These are phyloP conservation scores for Kodamaea kaohsiungensis DNA, from an alignment of 805 yeast species.

Conservation along the genomic window DNA sequence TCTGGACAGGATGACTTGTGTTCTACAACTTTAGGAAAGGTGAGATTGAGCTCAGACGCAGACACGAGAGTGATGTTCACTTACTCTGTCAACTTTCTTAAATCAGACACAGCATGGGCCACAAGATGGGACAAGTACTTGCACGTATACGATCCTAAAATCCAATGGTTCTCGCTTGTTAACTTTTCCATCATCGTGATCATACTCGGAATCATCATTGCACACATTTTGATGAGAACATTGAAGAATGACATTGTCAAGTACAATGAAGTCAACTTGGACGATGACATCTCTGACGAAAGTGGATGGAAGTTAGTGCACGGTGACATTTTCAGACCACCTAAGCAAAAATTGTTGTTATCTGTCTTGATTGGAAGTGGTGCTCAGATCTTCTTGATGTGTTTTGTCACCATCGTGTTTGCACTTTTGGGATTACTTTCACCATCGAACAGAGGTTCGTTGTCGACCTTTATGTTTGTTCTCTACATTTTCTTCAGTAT, in stretches of 20 bases:
- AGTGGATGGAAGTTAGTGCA: conserved; percentile 96
- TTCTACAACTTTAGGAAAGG: conserved; percentile 26
- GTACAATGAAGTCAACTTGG: conserved; percentile 86
- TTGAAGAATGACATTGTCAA: conserved; percentile 81
- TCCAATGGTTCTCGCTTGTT: conserved; percentile 93
- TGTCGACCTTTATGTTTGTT: conserved; percentile 86
- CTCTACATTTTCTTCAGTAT: conserved; percentile 79
- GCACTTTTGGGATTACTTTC: conserved; percentile 89
- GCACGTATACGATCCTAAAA: conserved; percentile 86
- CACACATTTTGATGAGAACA: conserved; percentile 75
- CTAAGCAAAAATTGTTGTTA: conserved; percentile 64
- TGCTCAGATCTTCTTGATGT: conserved; percentile 76
- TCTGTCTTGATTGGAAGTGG: conserved; percentile 90
- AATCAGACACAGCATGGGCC: conserved; percentile 85
- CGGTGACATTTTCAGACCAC: conserved; percentile 93
- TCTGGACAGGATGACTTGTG: conserved; percentile 30
- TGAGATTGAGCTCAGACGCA: conserved; percentile 49
- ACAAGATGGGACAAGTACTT: conserved; percentile 98
- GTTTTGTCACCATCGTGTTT: conserved; percentile 68
- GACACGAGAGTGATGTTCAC: conserved; percentile 70
- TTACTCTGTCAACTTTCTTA: conserved; percentile 76
- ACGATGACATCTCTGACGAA: conserved; percentile 86
- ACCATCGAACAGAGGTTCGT: conserved; percentile 92
- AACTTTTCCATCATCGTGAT: conserved; percentile 83
- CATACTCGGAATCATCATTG: conserved; percentile 73